Conservation (phyloP, 352 stramenopile genomes). For the Phytophthora pistaciae region DNA sequence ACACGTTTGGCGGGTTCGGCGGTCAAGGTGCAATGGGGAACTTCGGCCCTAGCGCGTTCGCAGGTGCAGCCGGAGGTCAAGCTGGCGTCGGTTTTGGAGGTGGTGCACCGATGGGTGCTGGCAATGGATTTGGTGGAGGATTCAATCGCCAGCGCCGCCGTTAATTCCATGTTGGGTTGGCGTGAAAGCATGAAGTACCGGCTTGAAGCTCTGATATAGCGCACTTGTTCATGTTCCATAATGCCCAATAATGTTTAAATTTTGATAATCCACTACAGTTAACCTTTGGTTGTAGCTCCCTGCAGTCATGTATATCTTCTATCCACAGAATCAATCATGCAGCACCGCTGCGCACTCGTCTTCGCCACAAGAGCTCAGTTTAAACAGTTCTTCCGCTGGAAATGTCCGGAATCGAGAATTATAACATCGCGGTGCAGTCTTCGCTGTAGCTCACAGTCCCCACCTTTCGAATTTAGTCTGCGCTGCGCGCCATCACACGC, state of each 20-base stretch:
- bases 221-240: no score
- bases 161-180: not conserved
- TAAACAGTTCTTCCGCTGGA: not conserved
- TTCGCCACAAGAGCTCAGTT: not conserved
- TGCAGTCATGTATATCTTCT: not conserved
- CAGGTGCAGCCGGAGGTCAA: not conserved
- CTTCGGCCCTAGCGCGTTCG: conserved; percentile 1
- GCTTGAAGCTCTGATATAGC: no score
- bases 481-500: not conserved
- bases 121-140: not conserved
- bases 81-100: not conserved
- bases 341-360: not conserved
- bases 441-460: not conserved
- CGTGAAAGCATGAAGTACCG: no score
- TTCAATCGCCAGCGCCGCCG: conserved; percentile 3
- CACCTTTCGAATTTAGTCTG: not conserved
- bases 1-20: conserved; percentile 5
- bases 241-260: no score
- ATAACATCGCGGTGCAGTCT: no score
- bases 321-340: not conserved
- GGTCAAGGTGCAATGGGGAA: conserved; percentile 12
- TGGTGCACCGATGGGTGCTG: not conserved
- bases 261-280: no score
- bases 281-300: no score
- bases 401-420: not conserved